Evolutionary conservation across 345 rosid genomes (phyloP), one percentile per base, ranked within the genome.

Genomic region (Lagerstroemia speciosa): DNA sequence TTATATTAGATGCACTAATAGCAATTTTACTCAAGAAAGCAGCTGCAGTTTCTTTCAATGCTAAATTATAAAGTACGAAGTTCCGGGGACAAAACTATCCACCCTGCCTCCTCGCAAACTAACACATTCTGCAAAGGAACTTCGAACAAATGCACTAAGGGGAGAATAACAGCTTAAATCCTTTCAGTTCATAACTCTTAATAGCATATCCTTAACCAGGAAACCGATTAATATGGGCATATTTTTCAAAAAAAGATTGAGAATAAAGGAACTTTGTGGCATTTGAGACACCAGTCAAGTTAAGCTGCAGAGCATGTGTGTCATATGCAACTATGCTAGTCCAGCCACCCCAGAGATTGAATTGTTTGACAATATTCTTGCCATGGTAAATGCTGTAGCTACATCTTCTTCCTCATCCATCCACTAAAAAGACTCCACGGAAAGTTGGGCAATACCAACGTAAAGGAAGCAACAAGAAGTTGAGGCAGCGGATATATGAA

Each of bases 331-430:
- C 90, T 62, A 94, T 76, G 74, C 97, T 94, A 72, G 99, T 91
- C 0, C 98, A 98, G 67, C 98, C 99, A 69, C 99, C 99, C 74
- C 99, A 67, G 99, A 89, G 62, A 88, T 87, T 37, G 99, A 98
- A 73, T 91, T 91, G 65, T 94, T 91, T 2, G 99, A 94, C 60
- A 94, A 78, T 74, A 91, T 89, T 83, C 96, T 88, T 0, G 99
- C 97, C 98, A 94, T 85, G 73, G 99, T 89, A 76, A 94, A 91
- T 7, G 98, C 99, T 78, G 98, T 94, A 36, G 99, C 98, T 27
- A 94, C 98, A 76, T 94, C 98, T 58, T 98, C 99, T 81, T 94
- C 99, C 70, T 91, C 98, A 74, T 94, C 99, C 99, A 94, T 94
- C 66, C 98, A 85, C 81, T 94, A 98, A 55, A 94, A 91, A 68